Evolutionary conservation across 192 early-diverging fungal species (phyloP), one percentile per base, ranked within the genome.

Genomic region (Spinellus fusiger): DNA sequence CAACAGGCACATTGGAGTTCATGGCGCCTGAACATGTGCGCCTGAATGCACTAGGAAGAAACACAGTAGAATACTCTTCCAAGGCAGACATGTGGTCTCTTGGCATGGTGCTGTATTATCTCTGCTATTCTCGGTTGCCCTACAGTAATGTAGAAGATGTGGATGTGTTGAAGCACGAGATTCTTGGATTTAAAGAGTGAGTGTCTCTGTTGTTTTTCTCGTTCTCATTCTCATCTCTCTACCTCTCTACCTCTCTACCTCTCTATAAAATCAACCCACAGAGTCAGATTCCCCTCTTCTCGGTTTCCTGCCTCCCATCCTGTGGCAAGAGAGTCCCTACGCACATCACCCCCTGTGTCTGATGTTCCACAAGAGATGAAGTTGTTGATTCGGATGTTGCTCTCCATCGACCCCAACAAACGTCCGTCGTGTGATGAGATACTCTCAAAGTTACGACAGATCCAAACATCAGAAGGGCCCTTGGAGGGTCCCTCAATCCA

Each of bases 11-110:
- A 0, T 64, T 97, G 10, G 96, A 98, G 53, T 97, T 96, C 65
- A 90, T 93, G 88, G 92, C 94, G 7, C 94, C 94, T 0, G 90
- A 89, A 66, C 72, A 89, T 15, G 52, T 89, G 5, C 64, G 65
- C 3, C 26, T 65, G 35, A 57, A 75, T 53, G 40, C 58, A 12
- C 51, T 66, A 1, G 94, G 93, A 16, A 74, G 78, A 23, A 95
- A 86, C 59, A 61, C 80, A 18, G 81, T 89, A 46, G 86, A 86
- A 49, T 93, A 93, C 69, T 89, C 89, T 26, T 78, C 86, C 53
- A 90, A 89, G 52, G 88, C 92, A 4, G 96, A 98, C 60, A 84
- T 98, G 84, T 98, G 93, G 92, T 92, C 90, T 0, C 74, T 98
- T 48, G 96, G 96, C 0, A 92, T 98, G 76, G 81, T 98, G 1